Evolutionary conservation across 1,139 yeast genomes (phyloP).

Genomic region (Saccharomyces pastorianus): DNA sequence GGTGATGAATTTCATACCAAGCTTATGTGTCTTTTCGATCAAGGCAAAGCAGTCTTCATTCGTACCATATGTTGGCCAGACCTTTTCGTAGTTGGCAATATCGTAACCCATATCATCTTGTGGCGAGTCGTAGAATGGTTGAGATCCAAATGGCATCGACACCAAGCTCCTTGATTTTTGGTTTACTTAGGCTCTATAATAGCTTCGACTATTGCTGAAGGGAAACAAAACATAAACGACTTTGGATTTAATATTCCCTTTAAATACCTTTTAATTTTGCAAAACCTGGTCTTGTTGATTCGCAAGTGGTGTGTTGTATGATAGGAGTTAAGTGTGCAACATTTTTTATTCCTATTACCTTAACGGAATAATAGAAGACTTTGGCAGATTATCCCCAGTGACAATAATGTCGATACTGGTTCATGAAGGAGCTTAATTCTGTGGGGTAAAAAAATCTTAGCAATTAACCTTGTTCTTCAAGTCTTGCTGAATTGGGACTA

Average conservation of each 20-base stretch:
- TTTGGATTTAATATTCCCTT: not conserved
- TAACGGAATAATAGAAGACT: not conserved
- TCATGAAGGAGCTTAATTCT: not conserved
- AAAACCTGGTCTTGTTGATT: not conserved
- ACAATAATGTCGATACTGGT: not conserved
- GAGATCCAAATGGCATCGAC: not conserved
- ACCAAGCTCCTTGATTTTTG: not conserved
- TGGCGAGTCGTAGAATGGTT: not conserved
- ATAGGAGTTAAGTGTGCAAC: not conserved
- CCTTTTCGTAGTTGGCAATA: not conserved
- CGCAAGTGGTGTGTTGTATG: not conserved
- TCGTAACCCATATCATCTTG: not conserved
- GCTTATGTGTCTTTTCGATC: not conserved
- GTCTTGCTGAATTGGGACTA: no score
- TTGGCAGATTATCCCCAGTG: not conserved
- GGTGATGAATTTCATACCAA: not conserved
- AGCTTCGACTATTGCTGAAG: no score
- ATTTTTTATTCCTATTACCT: not conserved
- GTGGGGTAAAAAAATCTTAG: not conserved
- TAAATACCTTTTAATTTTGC: not conserved
- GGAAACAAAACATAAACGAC: not conserved
- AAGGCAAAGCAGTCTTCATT: not conserved
- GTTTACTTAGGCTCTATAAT: not conserved
- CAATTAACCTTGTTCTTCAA: not conserved
- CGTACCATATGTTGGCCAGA: not conserved